These are phyloP conservation scores for Zygoascus biomembranicola DNA, from an alignment of 805 yeast genomes.

Conservation along the genomic window DNA sequence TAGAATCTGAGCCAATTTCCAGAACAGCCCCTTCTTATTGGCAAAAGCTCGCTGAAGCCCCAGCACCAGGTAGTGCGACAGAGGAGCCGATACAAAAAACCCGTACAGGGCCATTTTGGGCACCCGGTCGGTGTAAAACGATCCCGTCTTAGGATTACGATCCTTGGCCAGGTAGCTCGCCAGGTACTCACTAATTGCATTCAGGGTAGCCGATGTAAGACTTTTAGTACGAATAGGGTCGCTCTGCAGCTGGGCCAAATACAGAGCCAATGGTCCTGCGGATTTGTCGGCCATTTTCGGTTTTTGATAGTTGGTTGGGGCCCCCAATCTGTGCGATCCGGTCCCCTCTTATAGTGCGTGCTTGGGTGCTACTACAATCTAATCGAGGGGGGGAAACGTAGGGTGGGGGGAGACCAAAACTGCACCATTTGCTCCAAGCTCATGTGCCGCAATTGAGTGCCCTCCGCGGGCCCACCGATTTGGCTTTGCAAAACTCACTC, in stretches of 20 bases:
- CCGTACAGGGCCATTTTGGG: slow-evolving; percentile 34
- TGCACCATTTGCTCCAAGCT: too few species aligned
- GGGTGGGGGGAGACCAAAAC: too few species aligned
- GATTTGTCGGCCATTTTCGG: not conserved
- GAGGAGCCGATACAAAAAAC: slow-evolving; percentile 29
- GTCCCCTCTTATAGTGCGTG: too few species aligned
- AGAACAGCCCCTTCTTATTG: slow-evolving; percentile 21
- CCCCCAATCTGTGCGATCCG: too few species aligned
- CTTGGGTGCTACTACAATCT: too few species aligned
- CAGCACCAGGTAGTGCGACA: slow-evolving; percentile 29
- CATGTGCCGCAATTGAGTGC: too few species aligned
- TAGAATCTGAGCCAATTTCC: slow-evolving; percentile 29
- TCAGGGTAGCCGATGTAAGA: slow-evolving; percentile 29
- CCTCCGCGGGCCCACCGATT: too few species aligned
- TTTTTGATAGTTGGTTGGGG: too few species aligned
- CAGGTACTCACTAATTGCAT: slow-evolving; percentile 27
- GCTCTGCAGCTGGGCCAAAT: slow-evolving; percentile 21
- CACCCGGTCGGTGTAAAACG: slow-evolving; percentile 28
- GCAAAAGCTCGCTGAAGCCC: slow-evolving; percentile 29
- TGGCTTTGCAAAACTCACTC: too few species aligned
- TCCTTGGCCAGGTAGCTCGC: slow-evolving; percentile 32
- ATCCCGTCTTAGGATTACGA: slow-evolving; percentile 27
- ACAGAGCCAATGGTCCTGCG: slow-evolving; percentile 3
- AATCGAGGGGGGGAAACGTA: too few species aligned
- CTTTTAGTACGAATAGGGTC: slow-evolving; percentile 30